A percentile compares a stretch with the other conserved stretches of the same genome.
These are phyloP conservation scores for Spizellomyces sp. DNA, from an alignment of 192 early-diverging fungal genomes.

Conservation along the genomic window DNA sequence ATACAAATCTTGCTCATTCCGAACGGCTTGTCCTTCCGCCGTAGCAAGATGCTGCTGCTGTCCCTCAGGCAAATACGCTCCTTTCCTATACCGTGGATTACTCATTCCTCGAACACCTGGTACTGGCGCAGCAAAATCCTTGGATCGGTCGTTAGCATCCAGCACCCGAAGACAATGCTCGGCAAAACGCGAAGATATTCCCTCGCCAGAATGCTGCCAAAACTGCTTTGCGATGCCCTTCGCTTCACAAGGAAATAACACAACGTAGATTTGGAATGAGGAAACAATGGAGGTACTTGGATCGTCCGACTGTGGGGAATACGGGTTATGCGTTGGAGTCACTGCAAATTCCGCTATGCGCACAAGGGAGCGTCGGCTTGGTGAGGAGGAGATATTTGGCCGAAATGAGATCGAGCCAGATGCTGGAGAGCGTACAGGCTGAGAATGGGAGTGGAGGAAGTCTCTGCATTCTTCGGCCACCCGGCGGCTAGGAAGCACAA, in stretches of 20 bases:
- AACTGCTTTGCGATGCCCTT: conserved; percentile 83
- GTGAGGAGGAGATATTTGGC: not conserved
- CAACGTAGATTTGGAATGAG: conserved; percentile 55
- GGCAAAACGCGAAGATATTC: conserved; percentile 84
- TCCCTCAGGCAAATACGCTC: conserved; percentile 1
- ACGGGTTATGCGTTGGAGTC: conserved; percentile 46
- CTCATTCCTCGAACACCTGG: conserved; percentile 30
- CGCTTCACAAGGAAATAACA: conserved; percentile 75
- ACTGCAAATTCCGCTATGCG: conserved; percentile 72
- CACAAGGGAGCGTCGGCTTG: conserved; percentile 14
- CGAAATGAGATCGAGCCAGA: not conserved
- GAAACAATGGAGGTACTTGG: conserved; percentile 38
- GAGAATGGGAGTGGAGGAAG: conserved; percentile 47
- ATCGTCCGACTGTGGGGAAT: conserved; percentile 42
- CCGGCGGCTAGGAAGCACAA: conserved; percentile 75
- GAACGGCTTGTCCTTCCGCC: conserved; percentile 6
- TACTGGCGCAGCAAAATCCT: conserved; percentile 20
- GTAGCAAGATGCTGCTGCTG: conserved; percentile 25
- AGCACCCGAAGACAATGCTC: conserved; percentile 77
- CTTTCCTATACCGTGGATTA: conserved; percentile 30
- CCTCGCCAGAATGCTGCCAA: conserved; percentile 96
- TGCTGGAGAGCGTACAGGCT: not conserved
- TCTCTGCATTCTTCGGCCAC: conserved; percentile 68
- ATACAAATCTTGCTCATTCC: conserved; percentile 65
- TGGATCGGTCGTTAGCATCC: conserved; percentile 48